Percentiles rank a stretch among this genome's conserved stretches.
These are phyloP conservation scores for Candida dubliniensis DNA, from an alignment of 1,139 yeast species.

Conservation along the genomic window DNA sequence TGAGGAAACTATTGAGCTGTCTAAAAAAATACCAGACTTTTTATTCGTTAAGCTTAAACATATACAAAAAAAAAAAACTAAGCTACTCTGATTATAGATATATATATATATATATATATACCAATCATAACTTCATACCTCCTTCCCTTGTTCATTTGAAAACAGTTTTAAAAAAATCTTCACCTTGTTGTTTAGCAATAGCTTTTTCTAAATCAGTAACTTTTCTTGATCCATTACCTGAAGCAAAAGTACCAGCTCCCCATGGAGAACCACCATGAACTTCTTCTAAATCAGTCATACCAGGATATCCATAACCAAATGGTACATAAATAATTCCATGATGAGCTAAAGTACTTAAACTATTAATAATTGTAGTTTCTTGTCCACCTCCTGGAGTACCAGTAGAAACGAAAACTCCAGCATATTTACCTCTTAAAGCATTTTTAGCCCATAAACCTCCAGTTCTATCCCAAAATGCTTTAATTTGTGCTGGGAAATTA, in stretches of 20 bases:
- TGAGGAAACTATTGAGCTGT: too few species aligned
- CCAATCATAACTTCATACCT: too few species aligned
- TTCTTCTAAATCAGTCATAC: conserved; percentile 30
- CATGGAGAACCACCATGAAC: conserved; percentile 43
- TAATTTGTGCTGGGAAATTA: conserved; percentile 40
- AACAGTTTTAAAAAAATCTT: conserved; percentile 22
- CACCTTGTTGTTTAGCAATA: conserved; percentile 36
- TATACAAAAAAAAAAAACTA: too few species aligned
- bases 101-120: too few species aligned
- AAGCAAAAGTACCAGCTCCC: conserved; percentile 45
- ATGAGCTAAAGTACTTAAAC: conserved; percentile 35
- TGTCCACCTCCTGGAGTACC: conserved; percentile 44
- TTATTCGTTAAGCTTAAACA: too few species aligned
- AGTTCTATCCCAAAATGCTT: conserved; percentile 40
- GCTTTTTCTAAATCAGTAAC: conserved; percentile 35
- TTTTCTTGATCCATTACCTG: conserved; percentile 37
- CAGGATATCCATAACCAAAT: conserved; percentile 36
- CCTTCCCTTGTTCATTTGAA: not conserved
- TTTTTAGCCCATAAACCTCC: conserved; percentile 42
- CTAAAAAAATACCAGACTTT: too few species aligned
- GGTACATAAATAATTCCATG: conserved; percentile 42
- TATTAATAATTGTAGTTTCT: conserved; percentile 35
- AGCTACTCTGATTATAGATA: too few species aligned
- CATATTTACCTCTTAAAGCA: conserved; percentile 37
- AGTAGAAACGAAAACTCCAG: conserved; percentile 38